A percentile compares a stretch with the other conserved stretches of the same genome.
Conservation (phyloP, 805 yeast genomes). For the Candida tammaniensis region DNA sequence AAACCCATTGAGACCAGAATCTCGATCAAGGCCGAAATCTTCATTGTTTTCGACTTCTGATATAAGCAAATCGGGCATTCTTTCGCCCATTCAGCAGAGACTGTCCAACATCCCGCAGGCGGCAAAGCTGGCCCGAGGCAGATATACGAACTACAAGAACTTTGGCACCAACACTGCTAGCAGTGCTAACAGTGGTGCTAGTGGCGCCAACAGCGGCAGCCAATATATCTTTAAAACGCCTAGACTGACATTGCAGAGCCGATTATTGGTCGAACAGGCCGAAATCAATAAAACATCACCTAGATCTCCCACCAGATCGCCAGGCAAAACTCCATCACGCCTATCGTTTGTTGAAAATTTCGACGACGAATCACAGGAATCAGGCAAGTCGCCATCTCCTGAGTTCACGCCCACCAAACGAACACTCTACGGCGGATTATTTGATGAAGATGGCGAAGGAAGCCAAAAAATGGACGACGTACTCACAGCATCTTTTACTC, state of each 20-base stretch:
- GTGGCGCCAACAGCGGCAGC: too few relatives aligned
- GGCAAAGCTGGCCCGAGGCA: background rate
- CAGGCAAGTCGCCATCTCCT: constrained; percentile 20
- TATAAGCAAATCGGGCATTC: constrained; percentile 9
- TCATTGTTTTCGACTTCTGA: constrained; percentile 6
- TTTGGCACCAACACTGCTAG: background rate
- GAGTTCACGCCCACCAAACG: constrained; percentile 23
- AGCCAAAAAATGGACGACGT: constrained; percentile 5
- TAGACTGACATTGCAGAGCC: constrained; percentile 1
- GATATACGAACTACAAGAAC: background rate
- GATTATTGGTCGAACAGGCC: constrained; percentile 4
- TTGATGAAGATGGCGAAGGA: background rate
- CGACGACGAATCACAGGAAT: constrained; percentile 16
- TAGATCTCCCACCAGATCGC: constrained; percentile 10
- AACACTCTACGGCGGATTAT: constrained; percentile 2
- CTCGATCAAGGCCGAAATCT: constrained; percentile 4
- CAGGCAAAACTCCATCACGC: constrained; percentile 19
- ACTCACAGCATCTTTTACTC: constrained; percentile 4
- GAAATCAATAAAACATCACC: constrained; percentile 2
- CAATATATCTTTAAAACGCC: constrained; percentile 2
- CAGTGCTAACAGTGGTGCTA: too few relatives aligned
- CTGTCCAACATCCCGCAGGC: background rate
- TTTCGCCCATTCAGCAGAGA: constrained; percentile 16
- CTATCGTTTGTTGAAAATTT: constrained; percentile 22
- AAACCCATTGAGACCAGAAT: background rate